These are phyloP conservation scores for Micractinium conductrix DNA, from an alignment of 139 green algal genomes.

Conservation along the genomic window DNA sequence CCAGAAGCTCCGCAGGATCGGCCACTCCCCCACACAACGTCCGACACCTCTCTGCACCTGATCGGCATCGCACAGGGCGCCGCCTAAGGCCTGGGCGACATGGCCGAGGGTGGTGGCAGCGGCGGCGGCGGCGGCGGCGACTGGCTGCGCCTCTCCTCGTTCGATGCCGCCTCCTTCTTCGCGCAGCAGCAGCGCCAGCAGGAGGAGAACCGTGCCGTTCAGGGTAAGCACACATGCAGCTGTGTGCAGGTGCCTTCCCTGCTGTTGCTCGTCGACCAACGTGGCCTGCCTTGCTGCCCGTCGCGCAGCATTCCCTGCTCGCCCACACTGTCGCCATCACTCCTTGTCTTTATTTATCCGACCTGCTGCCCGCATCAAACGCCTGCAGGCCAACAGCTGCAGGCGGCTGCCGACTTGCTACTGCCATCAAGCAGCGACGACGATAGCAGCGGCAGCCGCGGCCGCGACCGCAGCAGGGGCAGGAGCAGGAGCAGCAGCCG, in stretches of 20 bases:
- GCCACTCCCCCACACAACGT: not conserved
- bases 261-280: too few relatives aligned
- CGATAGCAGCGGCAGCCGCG: not conserved
- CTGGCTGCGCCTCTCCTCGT: conserved; percentile 31
- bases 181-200: conserved; percentile 26
- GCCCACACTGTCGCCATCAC: too few relatives aligned
- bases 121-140: not conserved
- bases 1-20: too few relatives aligned
- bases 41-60: not conserved
- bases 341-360: too few relatives aligned
- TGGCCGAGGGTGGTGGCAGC: not conserved
- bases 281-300: too few relatives aligned
- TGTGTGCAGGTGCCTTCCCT: too few relatives aligned
- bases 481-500: conserved; percentile 2
- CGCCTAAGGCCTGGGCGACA: not conserved
- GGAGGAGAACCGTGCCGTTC: not conserved
- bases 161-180: conserved; percentile 38
- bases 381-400: conserved; percentile 37
- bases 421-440: conserved; percentile 41
- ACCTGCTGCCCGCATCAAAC: too few relatives aligned
- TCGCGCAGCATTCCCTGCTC: too few relatives aligned
- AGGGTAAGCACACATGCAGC: too few relatives aligned
- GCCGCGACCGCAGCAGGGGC: not conserved
- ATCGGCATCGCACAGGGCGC: too few relatives aligned
- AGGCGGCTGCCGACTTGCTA: conserved; percentile 26